Evolutionary conservation across 352 stramenopile species (phyloP).

Genomic region (Phytophthora ramorum): DNA sequence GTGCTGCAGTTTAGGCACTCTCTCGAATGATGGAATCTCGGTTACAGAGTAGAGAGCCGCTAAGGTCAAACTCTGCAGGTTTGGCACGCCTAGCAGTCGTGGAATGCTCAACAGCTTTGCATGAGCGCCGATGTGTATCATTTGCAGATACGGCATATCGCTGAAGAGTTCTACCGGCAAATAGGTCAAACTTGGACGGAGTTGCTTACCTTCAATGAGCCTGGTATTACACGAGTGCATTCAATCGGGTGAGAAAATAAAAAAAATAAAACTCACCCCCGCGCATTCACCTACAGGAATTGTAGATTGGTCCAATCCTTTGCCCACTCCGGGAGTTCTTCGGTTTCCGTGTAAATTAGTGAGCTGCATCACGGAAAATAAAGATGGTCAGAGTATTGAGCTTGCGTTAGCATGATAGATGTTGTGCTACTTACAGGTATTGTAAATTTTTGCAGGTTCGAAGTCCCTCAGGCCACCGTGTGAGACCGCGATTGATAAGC

Average conservation of each 20-base stretch:
- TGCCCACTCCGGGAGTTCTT: constrained; percentile 24
- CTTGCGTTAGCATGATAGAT: neutral
- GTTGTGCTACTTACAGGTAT: constrained; percentile 35
- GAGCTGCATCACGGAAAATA: constrained; percentile 21
- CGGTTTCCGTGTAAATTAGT: constrained; percentile 36
- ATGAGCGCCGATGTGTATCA: constrained; percentile 23
- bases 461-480: constrained; percentile 27
- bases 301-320: constrained; percentile 21
- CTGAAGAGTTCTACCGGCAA: constrained; percentile 32
- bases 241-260: neutral
- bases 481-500: constrained; percentile 41
- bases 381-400: neutral
- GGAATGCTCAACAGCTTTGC: constrained; percentile 16
- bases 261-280: neutral
- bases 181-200: constrained; percentile 2
- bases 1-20: constrained; percentile 2
- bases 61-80: constrained; percentile 26
- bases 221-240: neutral
- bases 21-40: constrained; percentile 22
- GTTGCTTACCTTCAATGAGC: constrained; percentile 19
- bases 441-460: constrained; percentile 30
- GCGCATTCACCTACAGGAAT: constrained; percentile 9
- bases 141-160: constrained; percentile 23
- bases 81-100: constrained; percentile 18
- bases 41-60: constrained; percentile 19